phyloP scores from a whole-genome alignment of 2,329 filamentous ascomycete genomes.

The Alternaria incomplexa region DNA sequence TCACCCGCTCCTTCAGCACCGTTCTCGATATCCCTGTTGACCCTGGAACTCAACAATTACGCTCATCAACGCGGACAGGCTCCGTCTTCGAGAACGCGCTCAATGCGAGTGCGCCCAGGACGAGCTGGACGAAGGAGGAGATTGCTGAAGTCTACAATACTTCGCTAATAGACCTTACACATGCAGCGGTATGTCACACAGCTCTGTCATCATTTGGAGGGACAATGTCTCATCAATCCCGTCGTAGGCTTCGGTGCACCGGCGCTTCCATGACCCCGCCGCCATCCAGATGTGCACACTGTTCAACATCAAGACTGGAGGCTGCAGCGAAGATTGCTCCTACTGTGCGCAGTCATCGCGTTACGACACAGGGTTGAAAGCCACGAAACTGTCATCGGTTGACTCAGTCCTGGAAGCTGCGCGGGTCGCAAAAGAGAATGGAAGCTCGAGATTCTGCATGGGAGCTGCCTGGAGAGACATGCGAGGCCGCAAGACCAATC shows the following conservation, averaged over 20 bases:
- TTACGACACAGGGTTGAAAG: slow-evolving; percentile 77
- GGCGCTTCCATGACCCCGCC: slow-evolving; percentile 81
- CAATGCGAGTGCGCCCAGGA: slow-evolving; percentile 66
- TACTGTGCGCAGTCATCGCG: slow-evolving; percentile 91
- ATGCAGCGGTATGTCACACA: slow-evolving; percentile 65
- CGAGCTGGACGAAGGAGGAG: slow-evolving; percentile 81
- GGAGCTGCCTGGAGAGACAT: slow-evolving; percentile 94
- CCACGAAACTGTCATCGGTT: slow-evolving; percentile 79
- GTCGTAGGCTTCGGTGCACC: slow-evolving; percentile 73
- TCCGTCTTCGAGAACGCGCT: slow-evolving; percentile 58
- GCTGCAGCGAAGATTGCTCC: slow-evolving; percentile 89
- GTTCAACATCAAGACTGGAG: slow-evolving; percentile 96
- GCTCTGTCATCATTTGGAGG: neutral
- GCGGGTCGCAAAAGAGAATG: slow-evolving; percentile 77
- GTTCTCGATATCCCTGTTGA: slow-evolving; percentile 40
- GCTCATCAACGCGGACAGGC: slow-evolving; percentile 14
- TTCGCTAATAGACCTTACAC: slow-evolving; percentile 78
- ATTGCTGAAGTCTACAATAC: slow-evolving; percentile 82
- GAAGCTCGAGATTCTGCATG: slow-evolving; percentile 93
- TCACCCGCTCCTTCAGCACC: slow-evolving; percentile 36
- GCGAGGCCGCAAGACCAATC: slow-evolving; percentile 82
- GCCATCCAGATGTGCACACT: slow-evolving; percentile 91
- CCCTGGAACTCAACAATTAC: slow-evolving; percentile 28
- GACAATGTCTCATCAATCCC: slow-evolving; percentile 5
- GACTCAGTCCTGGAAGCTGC: slow-evolving; percentile 82